phyloP scores from a whole-genome alignment of 495 filamentous ascomycete genomes.

The Neurospora terricola region DNA sequence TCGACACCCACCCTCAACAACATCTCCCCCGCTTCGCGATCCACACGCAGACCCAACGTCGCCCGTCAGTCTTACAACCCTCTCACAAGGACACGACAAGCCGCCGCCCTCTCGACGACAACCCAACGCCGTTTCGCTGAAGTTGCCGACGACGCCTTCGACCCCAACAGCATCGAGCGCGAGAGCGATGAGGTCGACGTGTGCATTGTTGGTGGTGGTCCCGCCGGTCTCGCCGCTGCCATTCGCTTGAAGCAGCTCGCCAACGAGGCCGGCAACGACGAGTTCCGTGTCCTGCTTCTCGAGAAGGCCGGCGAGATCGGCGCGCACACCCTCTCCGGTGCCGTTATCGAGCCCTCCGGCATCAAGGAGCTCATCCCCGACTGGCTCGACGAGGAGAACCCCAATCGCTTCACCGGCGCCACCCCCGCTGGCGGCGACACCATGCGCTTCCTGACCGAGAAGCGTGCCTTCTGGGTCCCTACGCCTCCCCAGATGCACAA shows the following conservation, averaged over 20 bases:
- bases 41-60: background rate
- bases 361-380: conserved; percentile 87
- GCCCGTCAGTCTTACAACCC: background rate
- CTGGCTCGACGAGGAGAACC: conserved; percentile 83
- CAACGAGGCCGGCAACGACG: conserved; percentile 90
- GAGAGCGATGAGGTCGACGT: conserved; percentile 93
- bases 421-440: conserved; percentile 75
- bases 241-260: conserved; percentile 94
- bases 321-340: conserved; percentile 90
- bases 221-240: conserved; percentile 83
- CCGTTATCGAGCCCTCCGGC: conserved; percentile 84
- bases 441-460: conserved; percentile 94
- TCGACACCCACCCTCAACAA: conserved; percentile 7
- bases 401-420: conserved; percentile 68
- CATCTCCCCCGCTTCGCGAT: conserved; percentile 2
- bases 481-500: conserved; percentile 97
- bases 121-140: conserved; percentile 40
- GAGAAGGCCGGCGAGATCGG: conserved; percentile 96
- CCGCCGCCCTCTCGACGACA: conserved; percentile 21
- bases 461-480: conserved; percentile 64
- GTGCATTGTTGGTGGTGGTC: conserved; percentile 91
- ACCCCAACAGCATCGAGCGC: conserved; percentile 64
- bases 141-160: conserved; percentile 50
- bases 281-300: conserved; percentile 83
- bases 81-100: background rate